Conservation (phyloP, 352 stramenopile genomes). For the Globisporangium paddicum region DNA sequence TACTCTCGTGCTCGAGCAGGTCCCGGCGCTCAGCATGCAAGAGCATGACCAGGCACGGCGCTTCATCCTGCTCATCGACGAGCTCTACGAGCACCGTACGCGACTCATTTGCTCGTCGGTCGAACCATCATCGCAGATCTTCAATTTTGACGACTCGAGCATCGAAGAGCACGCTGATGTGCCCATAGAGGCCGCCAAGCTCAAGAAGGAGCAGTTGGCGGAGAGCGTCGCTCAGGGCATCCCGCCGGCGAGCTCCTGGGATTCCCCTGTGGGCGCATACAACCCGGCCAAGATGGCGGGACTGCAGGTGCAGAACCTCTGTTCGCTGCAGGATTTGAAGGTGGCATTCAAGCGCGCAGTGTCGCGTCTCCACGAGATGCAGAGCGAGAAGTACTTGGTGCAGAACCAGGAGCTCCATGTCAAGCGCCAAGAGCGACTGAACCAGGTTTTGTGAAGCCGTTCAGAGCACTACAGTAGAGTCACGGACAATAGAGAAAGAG, state of each 20-base stretch:
- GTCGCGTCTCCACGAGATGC: slow-evolving; percentile 86
- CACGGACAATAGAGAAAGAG: background rate
- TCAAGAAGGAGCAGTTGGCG: slow-evolving; percentile 28
- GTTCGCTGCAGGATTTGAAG: slow-evolving; percentile 64
- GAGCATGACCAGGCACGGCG: slow-evolving; percentile 91
- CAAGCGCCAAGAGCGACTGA: slow-evolving; percentile 19
- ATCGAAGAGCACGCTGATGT: slow-evolving; percentile 17
- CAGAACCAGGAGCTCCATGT: slow-evolving; percentile 34
- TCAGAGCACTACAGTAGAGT: background rate
- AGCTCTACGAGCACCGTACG: slow-evolving; percentile 93
- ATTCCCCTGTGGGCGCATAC: slow-evolving; percentile 48
- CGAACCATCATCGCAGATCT: slow-evolving; percentile 41
- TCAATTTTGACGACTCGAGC: slow-evolving; percentile 58
- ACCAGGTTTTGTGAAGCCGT: slow-evolving; percentile 15
- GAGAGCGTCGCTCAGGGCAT: slow-evolving; percentile 36
- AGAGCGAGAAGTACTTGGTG: slow-evolving; percentile 61
- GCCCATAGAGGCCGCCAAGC: slow-evolving; percentile 26
- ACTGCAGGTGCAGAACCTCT: slow-evolving; percentile 56
- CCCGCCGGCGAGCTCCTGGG: slow-evolving; percentile 62
- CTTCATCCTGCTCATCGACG: slow-evolving; percentile 97
- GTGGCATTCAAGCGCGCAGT: slow-evolving; percentile 76
- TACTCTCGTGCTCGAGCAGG: slow-evolving; percentile 86
- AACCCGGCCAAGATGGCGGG: slow-evolving; percentile 55
- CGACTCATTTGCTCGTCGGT: slow-evolving; percentile 52
- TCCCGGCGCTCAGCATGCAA: slow-evolving; percentile 83